Conservation (phyloP, 805 yeast species). For the Kodamaea fukazawae region DNA sequence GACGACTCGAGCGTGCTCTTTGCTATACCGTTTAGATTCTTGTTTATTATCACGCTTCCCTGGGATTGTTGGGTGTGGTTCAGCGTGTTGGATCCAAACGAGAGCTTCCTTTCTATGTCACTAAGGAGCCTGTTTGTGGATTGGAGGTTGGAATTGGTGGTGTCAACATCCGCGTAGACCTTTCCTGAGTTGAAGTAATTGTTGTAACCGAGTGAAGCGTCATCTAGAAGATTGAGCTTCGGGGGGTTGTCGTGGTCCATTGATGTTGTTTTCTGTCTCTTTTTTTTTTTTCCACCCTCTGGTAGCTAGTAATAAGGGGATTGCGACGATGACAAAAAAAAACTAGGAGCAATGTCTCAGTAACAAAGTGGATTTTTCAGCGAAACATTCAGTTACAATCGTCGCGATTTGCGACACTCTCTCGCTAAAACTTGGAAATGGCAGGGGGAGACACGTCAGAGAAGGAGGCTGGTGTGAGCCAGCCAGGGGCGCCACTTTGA, state of each 20-base stretch:
- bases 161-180: conserved; percentile 1
- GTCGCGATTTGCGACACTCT: no score
- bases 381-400: not conserved
- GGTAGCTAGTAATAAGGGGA: not conserved
- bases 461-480: no score
- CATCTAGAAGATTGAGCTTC: conserved; percentile 7
- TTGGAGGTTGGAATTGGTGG: not conserved
- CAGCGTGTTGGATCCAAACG: conserved; percentile 27
- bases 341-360: not conserved
- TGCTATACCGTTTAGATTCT: conserved; percentile 19
- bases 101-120: conserved; percentile 36
- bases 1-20: conserved; percentile 29
- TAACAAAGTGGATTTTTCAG: not conserved
- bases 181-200: conserved; percentile 3
- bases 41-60: conserved; percentile 16
- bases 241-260: conserved; percentile 3
- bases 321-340: not conserved
- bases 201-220: conserved; percentile 7
- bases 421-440: not conserved
- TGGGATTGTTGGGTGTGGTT: conserved; percentile 23
- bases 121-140: conserved; percentile 26
- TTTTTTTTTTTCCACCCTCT: conserved; percentile 1
- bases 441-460: not conserved
- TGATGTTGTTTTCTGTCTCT: conserved; percentile 1
- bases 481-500: no score